phyloP scores from a whole-genome alignment of 768 basidiomycete species.

The Exidia glandulosa region DNA sequence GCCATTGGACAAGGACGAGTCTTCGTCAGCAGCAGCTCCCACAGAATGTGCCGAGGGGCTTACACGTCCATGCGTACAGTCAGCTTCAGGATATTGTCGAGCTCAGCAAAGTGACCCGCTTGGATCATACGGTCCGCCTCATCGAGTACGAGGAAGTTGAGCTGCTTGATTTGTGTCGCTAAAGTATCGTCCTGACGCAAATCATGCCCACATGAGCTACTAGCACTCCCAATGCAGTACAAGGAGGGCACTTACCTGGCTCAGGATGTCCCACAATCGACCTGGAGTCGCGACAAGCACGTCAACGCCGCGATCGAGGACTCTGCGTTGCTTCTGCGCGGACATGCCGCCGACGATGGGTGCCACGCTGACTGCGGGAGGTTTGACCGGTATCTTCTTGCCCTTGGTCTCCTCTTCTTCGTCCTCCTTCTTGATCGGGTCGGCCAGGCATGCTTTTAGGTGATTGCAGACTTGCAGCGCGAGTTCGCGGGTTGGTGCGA shows the following conservation, averaged over 20 bases:
- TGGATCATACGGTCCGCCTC: slow-evolving; percentile 99
- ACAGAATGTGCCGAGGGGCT: neutral
- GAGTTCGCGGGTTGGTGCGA: slow-evolving; percentile 91
- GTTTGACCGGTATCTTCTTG: slow-evolving; percentile 12
- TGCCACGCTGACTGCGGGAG: slow-evolving; percentile 75
- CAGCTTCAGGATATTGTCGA: slow-evolving; percentile 83
- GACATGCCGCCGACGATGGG: slow-evolving; percentile 94
- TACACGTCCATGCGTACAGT: slow-evolving; percentile 40
- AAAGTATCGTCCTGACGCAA: slow-evolving; percentile 63
- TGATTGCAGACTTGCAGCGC: slow-evolving; percentile 91
- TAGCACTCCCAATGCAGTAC: too few species aligned
- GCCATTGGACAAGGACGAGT: neutral
- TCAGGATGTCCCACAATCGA: slow-evolving; percentile 90
- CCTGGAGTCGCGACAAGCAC: slow-evolving; percentile 95
- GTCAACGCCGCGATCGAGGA: slow-evolving; percentile 78
- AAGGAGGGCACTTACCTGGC: slow-evolving; percentile 42
- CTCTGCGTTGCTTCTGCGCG: slow-evolving; percentile 80
- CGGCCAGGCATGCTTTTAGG: slow-evolving; percentile 50
- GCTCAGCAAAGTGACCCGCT: slow-evolving; percentile 88
- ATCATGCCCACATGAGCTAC: too few species aligned
- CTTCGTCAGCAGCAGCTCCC: slow-evolving; percentile 13
- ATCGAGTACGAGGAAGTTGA: slow-evolving; percentile 84
- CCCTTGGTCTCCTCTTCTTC: slow-evolving; percentile 10
- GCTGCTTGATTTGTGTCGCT: slow-evolving; percentile 49
- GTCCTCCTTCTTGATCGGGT: slow-evolving; percentile 14